phyloP scores from a whole-genome alignment of 352 stramenopile genomes.

The Thalassiosira hispida region DNA sequence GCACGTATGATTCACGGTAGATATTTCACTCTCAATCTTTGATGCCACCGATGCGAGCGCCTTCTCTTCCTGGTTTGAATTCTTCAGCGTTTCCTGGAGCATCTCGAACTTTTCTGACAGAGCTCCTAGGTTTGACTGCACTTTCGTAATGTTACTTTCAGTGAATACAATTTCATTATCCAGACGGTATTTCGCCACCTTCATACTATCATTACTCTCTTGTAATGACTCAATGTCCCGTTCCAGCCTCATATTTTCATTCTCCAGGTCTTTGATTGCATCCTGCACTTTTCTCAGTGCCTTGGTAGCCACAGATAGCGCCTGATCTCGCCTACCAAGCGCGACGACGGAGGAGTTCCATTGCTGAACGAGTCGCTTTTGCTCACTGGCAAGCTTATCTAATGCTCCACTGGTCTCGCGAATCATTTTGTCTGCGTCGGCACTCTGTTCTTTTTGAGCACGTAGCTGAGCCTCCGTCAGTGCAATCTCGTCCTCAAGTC shows the following conservation, averaged over 20 bases:
- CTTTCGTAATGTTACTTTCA: conserved; percentile 68
- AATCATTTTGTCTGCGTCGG: conserved; percentile 89
- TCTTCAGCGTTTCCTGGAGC: conserved; percentile 88
- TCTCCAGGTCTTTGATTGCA: conserved; percentile 84
- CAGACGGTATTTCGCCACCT: conserved; percentile 88
- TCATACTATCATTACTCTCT: conserved; percentile 87
- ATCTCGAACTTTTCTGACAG: conserved; percentile 83
- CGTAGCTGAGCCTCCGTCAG: conserved; percentile 87
- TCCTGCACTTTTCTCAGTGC: conserved; percentile 90
- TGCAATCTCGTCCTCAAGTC: conserved; percentile 88
- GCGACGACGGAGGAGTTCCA: conserved; percentile 94
- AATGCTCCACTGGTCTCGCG: conserved; percentile 90
- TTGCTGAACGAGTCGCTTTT: conserved; percentile 94
- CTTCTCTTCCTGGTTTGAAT: conserved; percentile 88
- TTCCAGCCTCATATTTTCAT: conserved; percentile 89
- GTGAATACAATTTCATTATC: conserved; percentile 79
- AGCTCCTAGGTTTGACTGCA: conserved; percentile 43
- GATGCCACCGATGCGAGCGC: conserved; percentile 17
- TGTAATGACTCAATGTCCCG: conserved; percentile 88
- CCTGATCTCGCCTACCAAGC: conserved; percentile 91
- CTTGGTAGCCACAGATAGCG: conserved; percentile 88
- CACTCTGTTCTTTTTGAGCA: conserved; percentile 88
- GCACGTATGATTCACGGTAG: conserved; percentile 29
- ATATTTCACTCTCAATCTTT: conserved; percentile 42
- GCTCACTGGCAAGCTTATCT: conserved; percentile 92